Conservation (phyloP, 2,329 filamentous ascomycete species). For the Colletotrichum trifolii region DNA sequence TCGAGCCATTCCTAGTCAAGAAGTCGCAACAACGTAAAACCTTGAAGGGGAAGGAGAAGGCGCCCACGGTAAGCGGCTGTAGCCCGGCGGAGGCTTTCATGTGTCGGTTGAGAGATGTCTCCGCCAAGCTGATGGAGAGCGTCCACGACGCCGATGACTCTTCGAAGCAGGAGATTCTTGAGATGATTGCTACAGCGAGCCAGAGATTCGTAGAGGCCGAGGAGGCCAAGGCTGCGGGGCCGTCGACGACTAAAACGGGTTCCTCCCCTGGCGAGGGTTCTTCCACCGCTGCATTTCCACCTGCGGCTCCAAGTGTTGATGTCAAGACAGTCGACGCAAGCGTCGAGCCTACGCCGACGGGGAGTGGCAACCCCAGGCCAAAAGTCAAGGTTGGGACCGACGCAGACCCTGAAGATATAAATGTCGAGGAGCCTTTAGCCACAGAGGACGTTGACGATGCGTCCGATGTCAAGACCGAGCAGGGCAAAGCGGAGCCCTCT, state of each 20-base stretch:
- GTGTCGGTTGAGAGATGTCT: constrained; percentile 52
- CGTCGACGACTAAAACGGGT: constrained; percentile 6
- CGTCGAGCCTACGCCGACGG: not conserved
- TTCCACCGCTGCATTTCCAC: not conserved
- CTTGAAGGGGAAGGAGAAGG: constrained; percentile 35
- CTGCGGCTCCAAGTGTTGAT: not conserved
- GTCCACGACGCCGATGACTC: constrained; percentile 43
- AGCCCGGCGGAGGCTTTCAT: constrained; percentile 48
- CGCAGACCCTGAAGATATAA: constrained; percentile 58
- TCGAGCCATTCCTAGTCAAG: constrained; percentile 55
- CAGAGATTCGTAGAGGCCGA: constrained; percentile 59
- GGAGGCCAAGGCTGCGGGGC: constrained; percentile 40
- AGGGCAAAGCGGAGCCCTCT: constrained; percentile 5
- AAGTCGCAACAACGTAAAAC: constrained; percentile 43
- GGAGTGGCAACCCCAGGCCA: not conserved
- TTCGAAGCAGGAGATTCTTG: constrained; percentile 59
- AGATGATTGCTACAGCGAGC: constrained; percentile 62
- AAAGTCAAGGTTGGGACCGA: constrained; percentile 14
- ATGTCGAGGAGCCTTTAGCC: constrained; percentile 53
- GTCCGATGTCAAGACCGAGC: constrained; percentile 11
- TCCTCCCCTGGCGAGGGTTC: constrained; percentile 9
- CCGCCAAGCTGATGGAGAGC: constrained; percentile 55
- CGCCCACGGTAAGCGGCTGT: not conserved
- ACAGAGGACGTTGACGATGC: constrained; percentile 44
- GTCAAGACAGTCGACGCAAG: not conserved